phyloP scores from a whole-genome alignment of 2,329 filamentous ascomycete species.

The Alternaria brassicicola region DNA sequence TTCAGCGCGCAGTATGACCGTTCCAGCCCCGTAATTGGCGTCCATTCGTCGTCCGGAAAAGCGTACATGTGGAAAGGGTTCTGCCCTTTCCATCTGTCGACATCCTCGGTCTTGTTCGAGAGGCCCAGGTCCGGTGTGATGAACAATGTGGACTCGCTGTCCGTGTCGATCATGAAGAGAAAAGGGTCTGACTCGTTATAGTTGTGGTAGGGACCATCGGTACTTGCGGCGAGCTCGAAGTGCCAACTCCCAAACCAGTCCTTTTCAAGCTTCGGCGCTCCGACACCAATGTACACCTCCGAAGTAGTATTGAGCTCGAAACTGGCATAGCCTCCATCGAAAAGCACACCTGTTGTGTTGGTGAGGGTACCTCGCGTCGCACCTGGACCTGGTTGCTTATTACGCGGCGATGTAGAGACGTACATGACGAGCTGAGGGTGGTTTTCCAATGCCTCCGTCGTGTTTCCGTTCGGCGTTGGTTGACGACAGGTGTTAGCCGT shows the following conservation, averaged over 20 bases:
- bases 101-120: conserved; percentile 54
- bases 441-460: conserved; percentile 46
- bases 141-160: conserved; percentile 77
- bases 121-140: conserved; percentile 75
- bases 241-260: conserved; percentile 71
- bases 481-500: conserved; percentile 87
- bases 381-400: conserved; percentile 70
- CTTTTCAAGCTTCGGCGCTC: conserved; percentile 68
- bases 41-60: conserved; percentile 64
- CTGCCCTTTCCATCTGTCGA: conserved; percentile 61
- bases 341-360: conserved; percentile 51
- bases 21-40: conserved; percentile 69
- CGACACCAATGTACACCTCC: conserved; percentile 77
- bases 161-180: conserved; percentile 83
- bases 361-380: conserved; percentile 53
- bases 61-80: conserved; percentile 77
- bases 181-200: conserved; percentile 64
- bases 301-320: conserved; percentile 65
- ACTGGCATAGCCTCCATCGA: conserved; percentile 73
- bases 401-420: conserved; percentile 69
- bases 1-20: conserved; percentile 83
- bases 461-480: conserved; percentile 63
- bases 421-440: conserved; percentile 76
- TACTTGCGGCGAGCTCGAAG: conserved; percentile 81
- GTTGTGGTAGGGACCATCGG: conserved; percentile 76